phyloP scores from a whole-genome alignment of 2,329 filamentous ascomycete species.

The Graphiopsis chlorocephala region DNA sequence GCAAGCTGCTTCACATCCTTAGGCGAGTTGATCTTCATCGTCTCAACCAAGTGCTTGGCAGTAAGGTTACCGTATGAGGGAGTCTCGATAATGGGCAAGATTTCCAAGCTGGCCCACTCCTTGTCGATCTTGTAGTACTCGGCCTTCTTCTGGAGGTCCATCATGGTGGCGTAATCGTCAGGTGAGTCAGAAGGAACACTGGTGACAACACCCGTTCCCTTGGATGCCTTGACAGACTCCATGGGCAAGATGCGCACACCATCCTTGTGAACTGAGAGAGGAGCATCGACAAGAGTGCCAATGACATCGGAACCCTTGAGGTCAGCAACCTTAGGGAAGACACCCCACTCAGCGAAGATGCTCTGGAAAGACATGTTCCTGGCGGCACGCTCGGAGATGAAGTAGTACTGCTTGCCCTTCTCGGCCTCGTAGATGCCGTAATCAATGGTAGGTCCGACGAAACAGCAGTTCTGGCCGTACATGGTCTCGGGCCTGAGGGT shows the following conservation, averaged over 20 bases:
- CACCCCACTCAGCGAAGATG: constrained; percentile 73
- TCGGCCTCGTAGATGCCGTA: constrained; percentile 82
- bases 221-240: constrained; percentile 86
- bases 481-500: constrained; percentile 95
- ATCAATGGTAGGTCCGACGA: constrained; percentile 82
- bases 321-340: constrained; percentile 71
- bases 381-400: constrained; percentile 77
- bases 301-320: constrained; percentile 76
- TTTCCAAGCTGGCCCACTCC: constrained; percentile 91
- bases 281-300: constrained; percentile 85
- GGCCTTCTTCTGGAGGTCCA: constrained; percentile 88
- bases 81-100: constrained; percentile 84
- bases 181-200: constrained; percentile 94
- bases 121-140: constrained; percentile 96
- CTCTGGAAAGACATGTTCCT: constrained; percentile 97
- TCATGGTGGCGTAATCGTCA: constrained; percentile 87
- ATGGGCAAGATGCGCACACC: constrained; percentile 90
- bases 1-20: constrained; percentile 90
- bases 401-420: constrained; percentile 66
- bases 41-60: constrained; percentile 79
- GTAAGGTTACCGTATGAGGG: constrained; percentile 82
- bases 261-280: constrained; percentile 78
- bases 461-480: constrained; percentile 97
- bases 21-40: constrained; percentile 93
- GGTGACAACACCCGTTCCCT: constrained; percentile 95